A percentile compares a stretch with the other conserved stretches of the same genome.
These are phyloP conservation scores for Pythium phragmitis DNA, from an alignment of 352 stramenopile species.

Conservation along the genomic window DNA sequence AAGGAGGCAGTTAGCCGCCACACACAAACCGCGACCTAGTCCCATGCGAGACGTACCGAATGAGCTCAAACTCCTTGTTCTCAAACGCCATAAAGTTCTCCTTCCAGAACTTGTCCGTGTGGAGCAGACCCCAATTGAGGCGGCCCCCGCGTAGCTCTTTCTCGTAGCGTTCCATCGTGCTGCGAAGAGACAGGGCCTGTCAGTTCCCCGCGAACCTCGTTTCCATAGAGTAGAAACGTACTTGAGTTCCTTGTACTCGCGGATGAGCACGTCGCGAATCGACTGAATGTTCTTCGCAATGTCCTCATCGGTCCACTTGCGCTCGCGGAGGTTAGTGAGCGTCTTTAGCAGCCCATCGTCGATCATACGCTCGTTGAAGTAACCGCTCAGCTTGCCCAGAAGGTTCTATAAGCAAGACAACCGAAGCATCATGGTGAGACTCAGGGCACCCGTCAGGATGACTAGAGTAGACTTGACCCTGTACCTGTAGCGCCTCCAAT, in stretches of 20 bases:
- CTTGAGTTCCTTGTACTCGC: constrained; percentile 89
- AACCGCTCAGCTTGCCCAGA: constrained; percentile 72
- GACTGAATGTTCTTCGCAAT: constrained; percentile 84
- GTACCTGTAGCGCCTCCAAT: constrained; percentile 90
- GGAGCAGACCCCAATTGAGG: constrained; percentile 94
- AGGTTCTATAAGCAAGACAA: constrained; percentile 42
- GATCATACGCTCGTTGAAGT: constrained; percentile 95
- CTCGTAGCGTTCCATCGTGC: constrained; percentile 95
- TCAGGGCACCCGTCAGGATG: neutral
- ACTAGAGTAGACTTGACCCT: neutral
- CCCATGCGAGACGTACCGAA: constrained; percentile 47
- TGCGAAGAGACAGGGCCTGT: constrained; percentile 27
- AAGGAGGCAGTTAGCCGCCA: neutral
- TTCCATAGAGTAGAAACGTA: constrained; percentile 30
- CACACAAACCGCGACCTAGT: neutral
- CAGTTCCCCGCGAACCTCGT: neutral
- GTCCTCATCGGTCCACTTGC: constrained; percentile 96
- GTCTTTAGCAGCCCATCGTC: constrained; percentile 94
- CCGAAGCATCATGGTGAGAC: neutral
- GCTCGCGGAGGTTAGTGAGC: constrained; percentile 91
- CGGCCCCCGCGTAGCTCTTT: constrained; percentile 94
- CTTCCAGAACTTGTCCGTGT: constrained; percentile 99
- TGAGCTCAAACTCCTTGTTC: constrained; percentile 94
- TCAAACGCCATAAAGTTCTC: constrained; percentile 98
- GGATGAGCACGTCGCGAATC: constrained; percentile 78